A percentile compares a stretch with the other conserved stretches of the same genome.
phyloP scores from a whole-genome alignment of 2,329 filamentous ascomycete genomes.

The Chaetothyriales sp. region DNA sequence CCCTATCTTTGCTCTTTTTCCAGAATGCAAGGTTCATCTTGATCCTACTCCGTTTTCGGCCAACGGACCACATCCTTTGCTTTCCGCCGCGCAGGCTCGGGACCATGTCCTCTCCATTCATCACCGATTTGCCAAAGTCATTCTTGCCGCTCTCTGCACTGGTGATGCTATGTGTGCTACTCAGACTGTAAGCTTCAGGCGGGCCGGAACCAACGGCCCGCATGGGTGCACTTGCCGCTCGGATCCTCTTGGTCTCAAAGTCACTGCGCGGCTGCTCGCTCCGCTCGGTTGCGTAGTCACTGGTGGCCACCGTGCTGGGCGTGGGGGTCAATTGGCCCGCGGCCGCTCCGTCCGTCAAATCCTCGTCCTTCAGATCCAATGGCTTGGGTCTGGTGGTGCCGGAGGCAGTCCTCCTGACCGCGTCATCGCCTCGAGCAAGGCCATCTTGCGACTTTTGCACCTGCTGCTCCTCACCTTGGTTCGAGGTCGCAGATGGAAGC shows the following conservation, averaged over 20 bases:
- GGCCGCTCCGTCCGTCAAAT: too few relatives aligned
- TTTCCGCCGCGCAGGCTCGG: slow-evolving; percentile 10
- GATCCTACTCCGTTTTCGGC: slow-evolving; percentile 13
- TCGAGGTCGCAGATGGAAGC: not conserved
- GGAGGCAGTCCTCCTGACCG: not conserved
- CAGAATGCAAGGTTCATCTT: slow-evolving; percentile 10
- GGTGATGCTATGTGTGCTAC: slow-evolving; percentile 12
- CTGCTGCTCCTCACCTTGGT: not conserved
- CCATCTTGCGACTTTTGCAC: slow-evolving; percentile 2
- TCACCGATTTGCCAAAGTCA: slow-evolving; percentile 14
- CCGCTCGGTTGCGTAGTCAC: slow-evolving; percentile 9
- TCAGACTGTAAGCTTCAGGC: slow-evolving; percentile 13
- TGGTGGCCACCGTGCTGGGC: slow-evolving; percentile 10
- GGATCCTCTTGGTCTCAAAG: slow-evolving; percentile 11
- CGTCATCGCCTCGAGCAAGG: slow-evolving; percentile 3
- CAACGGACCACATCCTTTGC: slow-evolving; percentile 11
- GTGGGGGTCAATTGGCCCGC: slow-evolving; percentile 8
- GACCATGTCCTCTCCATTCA: slow-evolving; percentile 14
- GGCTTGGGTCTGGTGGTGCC: too few relatives aligned
- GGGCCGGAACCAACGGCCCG: slow-evolving; percentile 7
- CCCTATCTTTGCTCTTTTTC: slow-evolving; percentile 1
- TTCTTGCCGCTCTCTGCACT: slow-evolving; percentile 16
- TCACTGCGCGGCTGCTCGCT: slow-evolving; percentile 7
- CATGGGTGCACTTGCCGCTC: slow-evolving; percentile 13
- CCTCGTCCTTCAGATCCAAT: too few relatives aligned